Evolutionary conservation across 345 rosid species (phyloP), one percentile per base, ranked within the genome.

Genomic region (Lepidium didymum): DNA sequence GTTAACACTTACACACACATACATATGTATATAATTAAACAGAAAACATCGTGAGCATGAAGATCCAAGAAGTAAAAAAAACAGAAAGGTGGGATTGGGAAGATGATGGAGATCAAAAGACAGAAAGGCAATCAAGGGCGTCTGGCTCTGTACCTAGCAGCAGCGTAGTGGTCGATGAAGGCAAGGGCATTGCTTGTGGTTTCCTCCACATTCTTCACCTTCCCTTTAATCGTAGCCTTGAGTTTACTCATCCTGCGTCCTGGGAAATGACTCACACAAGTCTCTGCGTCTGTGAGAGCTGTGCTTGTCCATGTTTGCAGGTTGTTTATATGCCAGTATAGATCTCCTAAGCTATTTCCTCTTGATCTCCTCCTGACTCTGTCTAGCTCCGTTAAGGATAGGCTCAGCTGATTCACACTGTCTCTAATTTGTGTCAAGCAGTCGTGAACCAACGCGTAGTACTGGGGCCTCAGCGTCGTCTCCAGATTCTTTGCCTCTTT

Each of bases 181-280:
- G 85, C 85, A 60, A 93, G 77, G 1, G 97, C 96, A 40, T 88
- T 93, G 79, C 98, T 88, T 0, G 94, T 77, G 21, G 83, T 72
- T 78, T 90, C 88, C 36, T 82, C 97, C 62, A 88, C 83, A 31
- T 93, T 86, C 89, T 83, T 61, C 50, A 90, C 92, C 75, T 82
- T 88, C 11, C 83, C 87, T 76, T 81, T 93, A 38, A 88, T 84
- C 3, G 85, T 78, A 27, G 97, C 96, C 75, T 79, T 88, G 36
- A 86, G 51, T 67, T 88, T 93, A 55, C 85, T 79, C 87, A 83
- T 85, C 37, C 72, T 79, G 13, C 49, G 75, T 21, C 85, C 91
- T 1, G 85, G 87, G 33, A 88, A 82, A 53, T 82, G 78, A 19
- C 79, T 84, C 2, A 76, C 56, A 60, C 98, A 92, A 33, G 72